These are phyloP conservation scores for Coccomyxa sp. DNA, from an alignment of 139 green algal genomes.

Conservation along the genomic window DNA sequence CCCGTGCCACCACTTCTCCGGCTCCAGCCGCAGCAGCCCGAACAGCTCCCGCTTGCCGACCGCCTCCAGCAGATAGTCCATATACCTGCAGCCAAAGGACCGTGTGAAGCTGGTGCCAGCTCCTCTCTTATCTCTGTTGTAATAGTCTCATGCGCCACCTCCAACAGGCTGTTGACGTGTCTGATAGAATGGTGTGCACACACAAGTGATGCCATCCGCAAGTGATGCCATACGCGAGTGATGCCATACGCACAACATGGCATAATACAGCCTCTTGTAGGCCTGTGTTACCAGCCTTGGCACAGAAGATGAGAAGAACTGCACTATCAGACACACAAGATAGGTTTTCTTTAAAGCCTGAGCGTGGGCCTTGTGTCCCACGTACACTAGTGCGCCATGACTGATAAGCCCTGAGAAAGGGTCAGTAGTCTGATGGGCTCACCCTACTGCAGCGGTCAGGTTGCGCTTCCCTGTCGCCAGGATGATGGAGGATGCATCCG, in stretches of 20 bases:
- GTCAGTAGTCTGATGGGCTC: no score
- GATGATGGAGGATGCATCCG: conserved; percentile 72
- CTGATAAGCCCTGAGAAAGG: no score
- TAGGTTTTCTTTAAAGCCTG: no score
- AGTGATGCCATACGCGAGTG: neutral
- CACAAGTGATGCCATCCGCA: neutral
- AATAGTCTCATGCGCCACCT: neutral
- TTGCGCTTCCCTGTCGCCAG: conserved; percentile 80
- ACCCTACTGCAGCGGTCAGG: conserved; percentile 63
- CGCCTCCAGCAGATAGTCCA: conserved; percentile 76
- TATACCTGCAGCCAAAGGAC: conserved; percentile 57
- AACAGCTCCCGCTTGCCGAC: conserved; percentile 71
- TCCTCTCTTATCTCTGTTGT: no score
- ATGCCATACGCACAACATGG: no score
- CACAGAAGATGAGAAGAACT: no score
- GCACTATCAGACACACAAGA: no score
- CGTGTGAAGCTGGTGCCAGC: no score
- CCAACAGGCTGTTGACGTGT: neutral
- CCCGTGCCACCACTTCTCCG: conserved; percentile 66
- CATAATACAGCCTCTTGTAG: no score
- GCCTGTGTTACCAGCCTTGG: no score
- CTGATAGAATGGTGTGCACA: neutral
- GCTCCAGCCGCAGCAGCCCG: conserved; percentile 66
- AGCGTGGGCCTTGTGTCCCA: no score
- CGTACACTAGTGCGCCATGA: no score